phyloP scores from a whole-genome alignment of 164 flowering plant genomes.

The Tetracentron sinense region DNA sequence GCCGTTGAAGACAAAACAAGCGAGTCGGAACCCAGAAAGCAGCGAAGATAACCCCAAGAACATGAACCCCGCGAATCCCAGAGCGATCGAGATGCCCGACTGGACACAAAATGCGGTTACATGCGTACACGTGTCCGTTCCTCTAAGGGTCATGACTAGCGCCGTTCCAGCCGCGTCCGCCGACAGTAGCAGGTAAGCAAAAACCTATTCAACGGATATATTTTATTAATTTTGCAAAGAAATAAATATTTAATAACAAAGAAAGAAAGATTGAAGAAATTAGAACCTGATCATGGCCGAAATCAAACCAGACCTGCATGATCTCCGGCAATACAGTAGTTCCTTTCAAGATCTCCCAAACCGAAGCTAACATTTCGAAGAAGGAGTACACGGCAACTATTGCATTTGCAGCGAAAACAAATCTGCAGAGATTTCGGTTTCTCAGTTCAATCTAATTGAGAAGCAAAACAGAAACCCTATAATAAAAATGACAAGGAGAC shows the following conservation, averaged over 20 bases:
- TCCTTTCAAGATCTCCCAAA: conserved; percentile 75
- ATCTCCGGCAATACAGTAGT: conserved; percentile 61
- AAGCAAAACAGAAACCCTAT: neutral
- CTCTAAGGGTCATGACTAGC: conserved; percentile 40
- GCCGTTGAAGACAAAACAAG: conserved; percentile 61
- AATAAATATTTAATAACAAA: too few species aligned
- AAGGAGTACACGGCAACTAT: conserved; percentile 71
- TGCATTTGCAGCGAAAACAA: conserved; percentile 58
- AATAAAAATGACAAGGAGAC: neutral
- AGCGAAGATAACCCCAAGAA: conserved; percentile 60
- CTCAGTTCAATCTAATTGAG: neutral
- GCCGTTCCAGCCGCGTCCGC: conserved; percentile 71
- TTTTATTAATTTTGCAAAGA: too few species aligned
- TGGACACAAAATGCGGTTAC: conserved; percentile 60
- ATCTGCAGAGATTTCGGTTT: conserved; percentile 49
- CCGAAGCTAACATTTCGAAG: conserved; percentile 57
- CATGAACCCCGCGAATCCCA: conserved; percentile 73
- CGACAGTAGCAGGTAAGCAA: conserved; percentile 69
- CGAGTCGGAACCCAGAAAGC: conserved; percentile 79
- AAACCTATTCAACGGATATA: conserved; percentile 47
- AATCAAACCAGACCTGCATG: conserved; percentile 88
- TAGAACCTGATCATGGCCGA: conserved; percentile 88
- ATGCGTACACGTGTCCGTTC: conserved; percentile 40
- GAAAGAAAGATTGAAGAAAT: neutral
- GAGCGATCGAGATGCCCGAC: conserved; percentile 51